phyloP scores from a whole-genome alignment of 1,284 basidiomycete species.

The Heterobasidion occidentale region DNA sequence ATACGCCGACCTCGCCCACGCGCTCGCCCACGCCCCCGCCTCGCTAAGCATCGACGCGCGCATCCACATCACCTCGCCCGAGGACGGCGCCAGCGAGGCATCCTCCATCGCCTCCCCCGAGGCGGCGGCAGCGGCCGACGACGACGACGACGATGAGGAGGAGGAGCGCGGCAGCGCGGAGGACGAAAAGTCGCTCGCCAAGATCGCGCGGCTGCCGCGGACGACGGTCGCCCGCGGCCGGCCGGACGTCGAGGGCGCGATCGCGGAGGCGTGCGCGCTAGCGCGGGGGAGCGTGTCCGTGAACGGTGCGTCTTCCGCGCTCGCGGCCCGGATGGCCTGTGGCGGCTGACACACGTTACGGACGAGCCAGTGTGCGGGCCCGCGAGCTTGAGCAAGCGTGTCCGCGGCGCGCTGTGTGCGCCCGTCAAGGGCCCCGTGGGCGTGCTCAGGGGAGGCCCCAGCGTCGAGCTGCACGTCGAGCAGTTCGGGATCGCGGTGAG shows the following conservation, averaged over 20 bases:
- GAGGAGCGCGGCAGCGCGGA: neutral
- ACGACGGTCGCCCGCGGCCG: constrained; percentile 14
- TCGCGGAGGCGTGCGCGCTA: constrained; percentile 19
- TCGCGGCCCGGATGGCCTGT: neutral
- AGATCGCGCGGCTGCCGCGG: constrained; percentile 17
- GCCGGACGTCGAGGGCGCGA: constrained; percentile 17
- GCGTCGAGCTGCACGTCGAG: constrained; percentile 38
- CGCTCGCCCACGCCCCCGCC: constrained; percentile 13
- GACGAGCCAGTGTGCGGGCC: constrained; percentile 41
- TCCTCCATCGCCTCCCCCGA: constrained; percentile 4
- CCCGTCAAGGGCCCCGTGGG: constrained; percentile 24
- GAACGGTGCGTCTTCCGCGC: constrained; percentile 17
- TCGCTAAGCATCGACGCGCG: constrained; percentile 22
- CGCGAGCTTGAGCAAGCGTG: constrained; percentile 26
- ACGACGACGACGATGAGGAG: no score
- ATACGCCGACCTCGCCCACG: constrained; percentile 19
- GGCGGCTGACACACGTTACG: no score
- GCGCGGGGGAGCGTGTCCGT: constrained; percentile 19
- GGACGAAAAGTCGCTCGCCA: constrained; percentile 11
- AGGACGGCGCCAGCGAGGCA: constrained; percentile 8
- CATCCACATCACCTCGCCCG: constrained; percentile 21
- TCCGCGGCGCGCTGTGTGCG: constrained; percentile 30
- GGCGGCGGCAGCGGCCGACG: no score
- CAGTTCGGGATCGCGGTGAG: constrained; percentile 32
- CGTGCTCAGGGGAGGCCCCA: constrained; percentile 33